Conservation (phyloP, 768 basidiomycete genomes). For the Tricholoma bakamatsutake region DNA sequence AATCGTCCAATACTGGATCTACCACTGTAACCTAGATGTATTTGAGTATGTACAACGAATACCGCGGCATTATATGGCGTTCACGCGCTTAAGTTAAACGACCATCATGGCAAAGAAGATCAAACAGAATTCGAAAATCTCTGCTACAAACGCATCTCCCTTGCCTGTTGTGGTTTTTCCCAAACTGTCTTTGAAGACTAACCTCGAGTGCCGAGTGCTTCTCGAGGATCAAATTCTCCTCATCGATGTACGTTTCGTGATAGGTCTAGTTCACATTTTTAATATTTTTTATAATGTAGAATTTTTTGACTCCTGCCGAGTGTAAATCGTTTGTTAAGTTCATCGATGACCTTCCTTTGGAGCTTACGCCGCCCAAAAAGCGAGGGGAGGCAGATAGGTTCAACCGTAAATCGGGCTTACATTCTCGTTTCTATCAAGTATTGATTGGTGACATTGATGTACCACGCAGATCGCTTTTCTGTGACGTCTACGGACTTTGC, state of each 20-base stretch:
- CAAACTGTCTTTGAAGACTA: slow-evolving; percentile 34
- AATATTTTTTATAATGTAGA: slow-evolving; percentile 28
- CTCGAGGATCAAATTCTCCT: slow-evolving; percentile 63
- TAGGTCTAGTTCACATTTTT: neutral
- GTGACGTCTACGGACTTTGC: slow-evolving; percentile 57
- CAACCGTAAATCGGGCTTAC: slow-evolving; percentile 45
- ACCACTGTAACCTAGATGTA: neutral
- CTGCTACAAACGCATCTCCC: neutral
- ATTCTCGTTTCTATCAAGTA: neutral
- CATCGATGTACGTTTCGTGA: slow-evolving; percentile 40
- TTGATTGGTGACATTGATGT: neutral
- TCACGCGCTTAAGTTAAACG: neutral
- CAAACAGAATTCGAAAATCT: neutral
- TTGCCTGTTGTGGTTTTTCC: slow-evolving; percentile 31
- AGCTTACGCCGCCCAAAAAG: slow-evolving; percentile 67
- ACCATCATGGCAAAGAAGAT: slow-evolving; percentile 13
- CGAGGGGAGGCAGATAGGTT: slow-evolving; percentile 66
- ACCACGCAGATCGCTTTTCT: slow-evolving; percentile 51
- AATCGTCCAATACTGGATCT: neutral
- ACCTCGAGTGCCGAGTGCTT: slow-evolving; percentile 39
- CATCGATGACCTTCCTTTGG: slow-evolving; percentile 53
- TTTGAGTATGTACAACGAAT: neutral
- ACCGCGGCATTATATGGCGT: neutral
- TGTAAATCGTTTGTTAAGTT: slow-evolving; percentile 56
- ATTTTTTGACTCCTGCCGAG: slow-evolving; percentile 52